These are phyloP conservation scores for Exobasidium cylindrosporum DNA, from an alignment of 1,284 basidiomycete species.

Conservation along the genomic window DNA sequence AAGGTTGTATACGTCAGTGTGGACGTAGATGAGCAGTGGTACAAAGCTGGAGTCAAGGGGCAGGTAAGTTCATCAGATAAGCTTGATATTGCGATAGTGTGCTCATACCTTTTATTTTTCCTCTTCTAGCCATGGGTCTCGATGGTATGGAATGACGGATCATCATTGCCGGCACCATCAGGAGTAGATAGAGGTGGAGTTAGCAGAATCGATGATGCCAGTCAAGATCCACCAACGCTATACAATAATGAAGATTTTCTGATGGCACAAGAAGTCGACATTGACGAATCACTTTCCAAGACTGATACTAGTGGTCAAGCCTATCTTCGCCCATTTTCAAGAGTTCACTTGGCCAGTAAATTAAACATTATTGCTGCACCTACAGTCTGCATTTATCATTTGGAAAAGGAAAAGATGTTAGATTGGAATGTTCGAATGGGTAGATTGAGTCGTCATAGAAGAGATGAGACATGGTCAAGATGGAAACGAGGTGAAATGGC, in stretches of 20 bases:
- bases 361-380: constrained; percentile 55
- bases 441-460: constrained; percentile 23
- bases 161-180: constrained; percentile 23
- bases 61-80: constrained; percentile 33
- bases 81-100: neutral
- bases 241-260: constrained; percentile 54
- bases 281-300: constrained; percentile 50
- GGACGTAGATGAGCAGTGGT: constrained; percentile 52
- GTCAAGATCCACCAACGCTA: constrained; percentile 24
- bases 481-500: constrained; percentile 50
- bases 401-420: constrained; percentile 42
- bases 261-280: constrained; percentile 55
- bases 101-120: constrained; percentile 27
- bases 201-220: constrained; percentile 18
- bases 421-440: constrained; percentile 48
- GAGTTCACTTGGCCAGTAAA: constrained; percentile 56
- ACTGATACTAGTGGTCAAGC: constrained; percentile 44
- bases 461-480: constrained; percentile 42
- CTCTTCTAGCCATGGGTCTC: constrained; percentile 43
- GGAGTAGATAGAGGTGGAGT: constrained; percentile 4
- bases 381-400: constrained; percentile 54
- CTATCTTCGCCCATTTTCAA: constrained; percentile 55
- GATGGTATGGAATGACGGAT: constrained; percentile 57
- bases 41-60: constrained; percentile 45
- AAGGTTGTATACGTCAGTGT: constrained; percentile 56